Evolutionary conservation across 331 rosid genomes (phyloP).

Genomic region (Rhamnella rubrinervis): DNA sequence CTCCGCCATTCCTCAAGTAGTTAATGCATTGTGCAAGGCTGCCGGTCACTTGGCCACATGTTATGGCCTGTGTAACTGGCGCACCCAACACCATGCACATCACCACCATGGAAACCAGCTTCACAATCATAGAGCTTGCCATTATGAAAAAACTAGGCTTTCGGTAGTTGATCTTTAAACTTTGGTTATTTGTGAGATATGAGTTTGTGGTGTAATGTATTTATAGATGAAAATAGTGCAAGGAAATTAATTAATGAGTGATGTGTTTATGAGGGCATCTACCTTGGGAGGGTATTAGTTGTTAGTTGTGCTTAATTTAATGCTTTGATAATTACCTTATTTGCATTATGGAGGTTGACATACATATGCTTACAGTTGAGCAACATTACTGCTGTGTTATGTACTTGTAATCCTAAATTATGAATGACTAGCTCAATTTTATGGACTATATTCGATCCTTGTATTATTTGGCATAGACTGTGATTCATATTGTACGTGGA

Average conservation of each 20-base stretch:
- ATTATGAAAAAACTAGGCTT: neutral
- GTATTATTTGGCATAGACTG: no score
- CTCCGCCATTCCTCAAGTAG: constrained; percentile 24
- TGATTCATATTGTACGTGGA: no score
- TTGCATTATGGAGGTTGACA: neutral
- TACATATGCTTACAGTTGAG: neutral
- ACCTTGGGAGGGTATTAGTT: neutral
- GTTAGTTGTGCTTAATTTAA: neutral
- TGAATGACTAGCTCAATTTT: no score
- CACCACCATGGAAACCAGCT: constrained; percentile 24
- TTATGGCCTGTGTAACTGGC: constrained; percentile 18
- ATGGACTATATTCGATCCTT: neutral
- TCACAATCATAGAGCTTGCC: constrained; percentile 1
- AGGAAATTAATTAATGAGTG: neutral
- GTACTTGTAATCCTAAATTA: no score
- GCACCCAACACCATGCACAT: constrained; percentile 33
- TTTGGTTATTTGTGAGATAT: neutral
- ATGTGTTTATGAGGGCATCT: no score
- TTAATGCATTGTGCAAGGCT: constrained; percentile 18
- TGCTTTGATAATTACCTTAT: neutral
- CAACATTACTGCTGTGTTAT: neutral
- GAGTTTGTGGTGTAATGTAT: neutral
- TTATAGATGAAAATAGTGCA: neutral
- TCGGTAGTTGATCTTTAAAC: no score
- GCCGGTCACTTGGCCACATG: constrained; percentile 21